Percentiles rank a stretch among this genome's conserved stretches.
These are phyloP conservation scores for Fusarium verrucosum DNA, from an alignment of 2,329 filamentous ascomycete species.

Conservation along the genomic window DNA sequence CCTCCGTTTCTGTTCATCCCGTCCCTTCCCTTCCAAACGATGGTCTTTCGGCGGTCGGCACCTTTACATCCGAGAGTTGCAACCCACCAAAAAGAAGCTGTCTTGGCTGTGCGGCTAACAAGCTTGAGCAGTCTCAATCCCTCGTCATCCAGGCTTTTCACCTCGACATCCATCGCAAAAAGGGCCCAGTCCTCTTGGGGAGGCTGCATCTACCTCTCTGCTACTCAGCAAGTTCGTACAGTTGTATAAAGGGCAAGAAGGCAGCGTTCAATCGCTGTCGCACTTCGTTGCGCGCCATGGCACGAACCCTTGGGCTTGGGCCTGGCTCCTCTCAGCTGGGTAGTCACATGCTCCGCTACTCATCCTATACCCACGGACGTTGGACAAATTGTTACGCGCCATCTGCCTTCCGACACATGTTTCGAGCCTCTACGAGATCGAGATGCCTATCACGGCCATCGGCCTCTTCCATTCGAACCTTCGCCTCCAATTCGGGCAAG, in stretches of 20 bases:
- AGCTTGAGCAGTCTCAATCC: conserved; percentile 36
- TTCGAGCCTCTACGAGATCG: conserved; percentile 38
- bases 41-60: conserved; percentile 33
- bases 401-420: conserved; percentile 36
- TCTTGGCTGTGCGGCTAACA: conserved; percentile 39
- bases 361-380: conserved; percentile 42
- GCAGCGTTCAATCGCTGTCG: conserved; percentile 30
- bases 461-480: conserved; percentile 43
- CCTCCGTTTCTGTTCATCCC: not conserved
- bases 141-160: conserved; percentile 40
- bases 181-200: conserved; percentile 9
- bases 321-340: conserved; percentile 49
- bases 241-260: conserved; percentile 16
- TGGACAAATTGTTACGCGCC: conserved; percentile 43
- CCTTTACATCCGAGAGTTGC: conserved; percentile 34
- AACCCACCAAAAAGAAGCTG: conserved; percentile 21
- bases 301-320: conserved; percentile 49
- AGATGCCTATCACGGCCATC: conserved; percentile 41
- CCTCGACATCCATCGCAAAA: conserved; percentile 40
- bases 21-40: not conserved
- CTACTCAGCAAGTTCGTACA: not conserved
- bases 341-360: conserved; percentile 47
- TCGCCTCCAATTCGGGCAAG: conserved; percentile 53
- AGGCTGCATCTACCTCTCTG: conserved; percentile 13
- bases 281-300: conserved; percentile 40